Evolutionary conservation across 495 filamentous ascomycete species (phyloP), one percentile per base, ranked within the genome.

Genomic region (Podospora pseudoanserina): DNA sequence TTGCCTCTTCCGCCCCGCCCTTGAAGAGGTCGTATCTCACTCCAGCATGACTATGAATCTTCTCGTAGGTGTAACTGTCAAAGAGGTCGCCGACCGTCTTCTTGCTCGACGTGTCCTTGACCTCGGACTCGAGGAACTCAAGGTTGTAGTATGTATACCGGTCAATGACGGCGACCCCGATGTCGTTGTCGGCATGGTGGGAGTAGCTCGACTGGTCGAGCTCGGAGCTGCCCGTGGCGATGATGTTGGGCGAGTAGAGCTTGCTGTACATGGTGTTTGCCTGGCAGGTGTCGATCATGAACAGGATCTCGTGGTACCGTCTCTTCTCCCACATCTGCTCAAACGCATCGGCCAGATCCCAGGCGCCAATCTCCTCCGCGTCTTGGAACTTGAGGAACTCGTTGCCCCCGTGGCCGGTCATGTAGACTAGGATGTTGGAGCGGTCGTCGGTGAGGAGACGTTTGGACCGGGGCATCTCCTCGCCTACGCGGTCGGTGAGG

Each of bases 251-350:
- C 27, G 91, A 94, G 82, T 98, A 98, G 78, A 99, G 91, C 78
- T 97, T 94, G 75, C 87, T 92, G 82, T 96, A 99, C 92, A 99
- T 97, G 15, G 95, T 99, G 73, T 99, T 99, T 53, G 95, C 95
- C 81, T 99, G 95, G 80, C 95, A 99, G 0, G 95, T 99, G 80
- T 99, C 95, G 80, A 99, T 98, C 95, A 99, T 99, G 83, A 99
- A 99, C 66, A 99, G 86, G 70, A 99, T 86, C 78, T 99, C 95
- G 72, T 98, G 92, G 76, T 93, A 93, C 74, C 87, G 89, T 64
- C 15, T 1, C 88, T 99, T 99, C 83, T 99, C 96, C 92, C 94
- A 97, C 95, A 99, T 99, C 86, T 99, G 95, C 79, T 94, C 94
- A 78, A 99, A 98, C 15, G 96, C 95, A 82, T 99, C 92, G 28